Evolutionary conservation across 352 stramenopile genomes (phyloP).

Genomic region (Plasmopara muralis): DNA sequence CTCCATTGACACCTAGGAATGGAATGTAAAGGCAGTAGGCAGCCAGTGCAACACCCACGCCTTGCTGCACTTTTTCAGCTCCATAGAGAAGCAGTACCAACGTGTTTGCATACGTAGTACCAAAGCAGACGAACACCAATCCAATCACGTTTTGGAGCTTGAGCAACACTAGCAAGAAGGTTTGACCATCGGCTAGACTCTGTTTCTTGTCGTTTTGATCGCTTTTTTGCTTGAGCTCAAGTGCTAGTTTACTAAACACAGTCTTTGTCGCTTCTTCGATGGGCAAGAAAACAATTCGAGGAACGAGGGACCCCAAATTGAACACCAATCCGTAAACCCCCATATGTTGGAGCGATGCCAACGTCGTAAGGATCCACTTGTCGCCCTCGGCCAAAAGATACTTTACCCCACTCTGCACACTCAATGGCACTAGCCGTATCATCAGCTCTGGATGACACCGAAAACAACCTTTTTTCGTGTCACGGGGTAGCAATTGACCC

Average conservation of each 20-base stretch:
- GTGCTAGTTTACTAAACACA: slow-evolving; percentile 90
- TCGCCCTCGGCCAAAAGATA: slow-evolving; percentile 96
- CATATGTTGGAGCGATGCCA: slow-evolving; percentile 90
- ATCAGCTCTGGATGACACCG: slow-evolving; percentile 62
- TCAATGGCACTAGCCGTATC: slow-evolving; percentile 62
- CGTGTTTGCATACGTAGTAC: slow-evolving; percentile 70
- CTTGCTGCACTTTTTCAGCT: slow-evolving; percentile 49
- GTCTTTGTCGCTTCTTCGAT: slow-evolving; percentile 94
- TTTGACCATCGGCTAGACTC: slow-evolving; percentile 27
- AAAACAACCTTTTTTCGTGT: slow-evolving; percentile 1
- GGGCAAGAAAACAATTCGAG: slow-evolving; percentile 93
- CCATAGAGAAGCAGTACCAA: slow-evolving; percentile 79
- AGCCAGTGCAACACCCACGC: slow-evolving; percentile 48
- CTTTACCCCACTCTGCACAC: slow-evolving; percentile 93
- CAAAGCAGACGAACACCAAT: slow-evolving; percentile 82
- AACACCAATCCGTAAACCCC: slow-evolving; percentile 95
- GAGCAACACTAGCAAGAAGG: slow-evolving; percentile 67
- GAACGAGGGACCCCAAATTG: slow-evolving; percentile 93
- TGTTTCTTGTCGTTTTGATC: slow-evolving; percentile 21
- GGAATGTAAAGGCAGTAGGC: slow-evolving; percentile 93
- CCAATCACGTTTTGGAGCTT: slow-evolving; percentile 82
- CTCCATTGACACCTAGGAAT: slow-evolving; percentile 93
- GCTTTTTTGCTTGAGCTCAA: slow-evolving; percentile 20
- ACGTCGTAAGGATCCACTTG: slow-evolving; percentile 90
- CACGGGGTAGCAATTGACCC: slow-evolving; percentile 42